Conservation (phyloP, 1,284 basidiomycete genomes). For the Phaffia rhodozyma region DNA sequence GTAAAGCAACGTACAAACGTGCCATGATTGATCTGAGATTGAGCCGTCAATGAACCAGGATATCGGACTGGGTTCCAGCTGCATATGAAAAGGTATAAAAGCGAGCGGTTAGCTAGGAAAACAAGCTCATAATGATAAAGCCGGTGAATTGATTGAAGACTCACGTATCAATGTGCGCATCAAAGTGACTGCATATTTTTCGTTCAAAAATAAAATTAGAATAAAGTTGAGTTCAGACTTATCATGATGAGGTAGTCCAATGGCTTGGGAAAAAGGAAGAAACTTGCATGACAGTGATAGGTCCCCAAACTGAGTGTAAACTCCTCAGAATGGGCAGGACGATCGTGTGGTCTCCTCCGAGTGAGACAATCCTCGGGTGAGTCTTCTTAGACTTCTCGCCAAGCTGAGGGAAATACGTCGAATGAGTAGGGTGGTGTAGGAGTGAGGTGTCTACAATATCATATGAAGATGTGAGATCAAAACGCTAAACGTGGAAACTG, state of each 20-base stretch:
- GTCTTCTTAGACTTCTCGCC: slow-evolving; percentile 10
- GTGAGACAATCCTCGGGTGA: slow-evolving; percentile 31
- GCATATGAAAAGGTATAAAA: slow-evolving; percentile 18
- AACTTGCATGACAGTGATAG: slow-evolving; percentile 30
- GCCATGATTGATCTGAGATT: slow-evolving; percentile 29
- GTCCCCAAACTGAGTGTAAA: slow-evolving; percentile 34
- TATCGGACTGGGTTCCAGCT: slow-evolving; percentile 27
- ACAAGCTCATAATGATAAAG: not conserved
- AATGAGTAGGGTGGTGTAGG: not conserved
- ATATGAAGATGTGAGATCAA: not conserved
- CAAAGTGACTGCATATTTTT: slow-evolving; percentile 31
- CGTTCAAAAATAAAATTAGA: too few species aligned
- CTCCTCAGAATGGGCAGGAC: slow-evolving; percentile 39
- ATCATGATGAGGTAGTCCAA: too few species aligned
- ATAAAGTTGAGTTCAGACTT: too few species aligned
- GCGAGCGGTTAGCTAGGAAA: not conserved
- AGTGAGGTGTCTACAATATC: slow-evolving; percentile 1
- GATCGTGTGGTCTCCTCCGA: slow-evolving; percentile 39
- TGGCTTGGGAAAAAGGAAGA: not conserved
- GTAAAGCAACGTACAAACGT: slow-evolving; percentile 20
- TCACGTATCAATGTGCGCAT: slow-evolving; percentile 40
- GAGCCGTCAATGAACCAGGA: slow-evolving; percentile 23
- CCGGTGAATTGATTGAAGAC: not conserved
- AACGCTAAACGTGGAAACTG: too few species aligned
- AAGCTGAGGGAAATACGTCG: slow-evolving; percentile 18